Evolutionary conservation across 371 early-diverging fungal species (phyloP).

Genomic region (Fennellomyces sp.): DNA sequence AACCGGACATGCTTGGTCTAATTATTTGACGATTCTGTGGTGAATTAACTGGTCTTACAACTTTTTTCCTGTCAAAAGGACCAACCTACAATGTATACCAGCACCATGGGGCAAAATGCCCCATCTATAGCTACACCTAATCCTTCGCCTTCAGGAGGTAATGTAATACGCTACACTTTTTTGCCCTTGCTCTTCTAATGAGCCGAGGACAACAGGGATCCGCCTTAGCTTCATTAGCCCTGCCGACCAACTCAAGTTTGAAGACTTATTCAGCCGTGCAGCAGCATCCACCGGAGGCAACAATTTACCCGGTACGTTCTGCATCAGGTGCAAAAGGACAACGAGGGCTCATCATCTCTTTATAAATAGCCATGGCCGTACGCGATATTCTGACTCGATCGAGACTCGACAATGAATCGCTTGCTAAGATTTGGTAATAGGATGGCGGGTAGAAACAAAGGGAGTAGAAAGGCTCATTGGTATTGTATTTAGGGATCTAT

Average conservation of each 20-base stretch:
- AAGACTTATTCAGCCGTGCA: conserved; percentile 45
- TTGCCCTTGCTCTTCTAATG: too few species aligned
- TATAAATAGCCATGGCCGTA: conserved; percentile 35
- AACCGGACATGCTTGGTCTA: too few species aligned
- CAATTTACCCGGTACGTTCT: conserved; percentile 38
- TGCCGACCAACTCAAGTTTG: conserved; percentile 50
- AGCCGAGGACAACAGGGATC: too few species aligned
- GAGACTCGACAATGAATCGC: conserved; percentile 45
- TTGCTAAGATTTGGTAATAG: conserved; percentile 53
- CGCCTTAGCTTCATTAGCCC: conserved; percentile 49
- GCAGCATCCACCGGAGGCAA: conserved; percentile 39
- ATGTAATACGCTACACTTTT: too few species aligned
- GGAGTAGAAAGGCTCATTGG: background rate
- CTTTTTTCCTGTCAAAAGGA: too few species aligned
- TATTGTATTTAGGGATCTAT: conserved; percentile 39
- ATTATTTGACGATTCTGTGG: too few species aligned
- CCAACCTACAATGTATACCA: too few species aligned
- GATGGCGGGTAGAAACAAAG: background rate
- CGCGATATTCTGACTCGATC: conserved; percentile 44
- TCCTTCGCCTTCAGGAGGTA: too few species aligned
- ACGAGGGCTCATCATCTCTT: background rate
- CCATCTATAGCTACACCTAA: too few species aligned
- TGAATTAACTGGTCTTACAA: too few species aligned
- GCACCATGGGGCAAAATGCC: too few species aligned
- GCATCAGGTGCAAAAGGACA: background rate